phyloP scores from a whole-genome alignment of 768 basidiomycete genomes.

The Auriscalpium vulgare region DNA sequence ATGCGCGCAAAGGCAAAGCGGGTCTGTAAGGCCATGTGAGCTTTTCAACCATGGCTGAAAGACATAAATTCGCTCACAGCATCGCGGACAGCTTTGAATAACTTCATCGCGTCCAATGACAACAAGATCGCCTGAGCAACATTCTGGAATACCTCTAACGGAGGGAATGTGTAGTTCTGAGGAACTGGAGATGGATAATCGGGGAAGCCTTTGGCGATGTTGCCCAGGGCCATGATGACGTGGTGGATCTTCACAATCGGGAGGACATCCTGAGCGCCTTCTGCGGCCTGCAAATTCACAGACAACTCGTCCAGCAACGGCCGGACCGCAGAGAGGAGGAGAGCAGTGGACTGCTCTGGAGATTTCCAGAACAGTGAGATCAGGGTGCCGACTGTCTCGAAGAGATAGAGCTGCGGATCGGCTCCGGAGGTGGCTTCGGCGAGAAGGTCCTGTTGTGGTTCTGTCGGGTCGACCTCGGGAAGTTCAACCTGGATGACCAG shows the following conservation, averaged over 20 bases:
- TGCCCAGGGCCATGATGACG: constrained; percentile 89
- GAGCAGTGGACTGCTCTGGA: constrained; percentile 56
- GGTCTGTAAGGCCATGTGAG: constrained; percentile 42
- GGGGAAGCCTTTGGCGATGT: constrained; percentile 94
- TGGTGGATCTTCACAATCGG: constrained; percentile 89
- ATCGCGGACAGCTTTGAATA: constrained; percentile 81
- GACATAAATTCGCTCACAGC: constrained; percentile 51
- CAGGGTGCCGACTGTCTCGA: constrained; percentile 83
- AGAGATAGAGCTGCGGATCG: constrained; percentile 89
- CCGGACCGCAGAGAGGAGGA: constrained; percentile 71
- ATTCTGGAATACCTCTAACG: constrained; percentile 72
- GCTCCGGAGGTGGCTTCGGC: constrained; percentile 74
- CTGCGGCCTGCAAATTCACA: constrained; percentile 42
- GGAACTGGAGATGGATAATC: constrained; percentile 71
- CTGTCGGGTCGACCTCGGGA: constrained; percentile 66
- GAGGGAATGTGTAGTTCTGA: constrained; percentile 60
- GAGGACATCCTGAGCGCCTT: constrained; percentile 56
- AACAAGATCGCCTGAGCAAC: constrained; percentile 83
- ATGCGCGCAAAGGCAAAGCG: constrained; percentile 92
- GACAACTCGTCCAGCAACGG: constrained; percentile 75
- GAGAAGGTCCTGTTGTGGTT: constrained; percentile 56
- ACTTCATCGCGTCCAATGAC: constrained; percentile 82
- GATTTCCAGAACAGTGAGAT: constrained; percentile 65
- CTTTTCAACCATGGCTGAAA: background rate
- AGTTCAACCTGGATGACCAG: constrained; percentile 68